Conservation (phyloP, 192 early-diverging fungal species). For the Coemansia sp. region DNA sequence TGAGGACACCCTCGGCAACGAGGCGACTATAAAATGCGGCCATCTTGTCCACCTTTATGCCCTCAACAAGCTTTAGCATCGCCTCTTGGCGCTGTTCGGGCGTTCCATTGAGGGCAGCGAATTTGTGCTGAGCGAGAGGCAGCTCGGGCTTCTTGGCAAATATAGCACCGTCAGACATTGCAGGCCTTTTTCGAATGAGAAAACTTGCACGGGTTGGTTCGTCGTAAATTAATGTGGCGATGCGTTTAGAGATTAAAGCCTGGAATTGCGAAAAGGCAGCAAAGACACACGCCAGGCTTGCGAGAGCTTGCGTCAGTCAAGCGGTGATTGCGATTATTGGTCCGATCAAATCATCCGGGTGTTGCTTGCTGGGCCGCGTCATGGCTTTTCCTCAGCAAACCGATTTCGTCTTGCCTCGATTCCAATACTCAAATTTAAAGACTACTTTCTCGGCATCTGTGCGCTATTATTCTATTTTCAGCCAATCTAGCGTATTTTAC, state of each 20-base stretch:
- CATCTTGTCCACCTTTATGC: slow-evolving; percentile 83
- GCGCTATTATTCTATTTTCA: background rate
- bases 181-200: slow-evolving; percentile 9
- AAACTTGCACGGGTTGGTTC: background rate
- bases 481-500: background rate
- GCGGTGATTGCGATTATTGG: slow-evolving; percentile 6
- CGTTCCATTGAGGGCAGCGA: slow-evolving; percentile 74
- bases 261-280: background rate
- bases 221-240: background rate
- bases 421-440: background rate
- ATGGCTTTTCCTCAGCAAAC: background rate
- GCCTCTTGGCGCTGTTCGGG: slow-evolving; percentile 65
- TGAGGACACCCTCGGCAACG: slow-evolving; percentile 24
- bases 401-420: background rate
- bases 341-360: background rate
- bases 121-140: slow-evolving; percentile 79
- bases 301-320: slow-evolving; percentile 20
- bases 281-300: background rate
- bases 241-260: background rate
- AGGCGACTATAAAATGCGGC: slow-evolving; percentile 24
- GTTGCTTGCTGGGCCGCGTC: slow-evolving; percentile 20
- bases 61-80: slow-evolving; percentile 65
- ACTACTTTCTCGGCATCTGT: background rate
- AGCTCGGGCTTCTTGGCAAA: slow-evolving; percentile 85
- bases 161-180: slow-evolving; percentile 63